phyloP scores from a whole-genome alignment of 805 yeast genomes.

The Priceomyces haplophilus region DNA sequence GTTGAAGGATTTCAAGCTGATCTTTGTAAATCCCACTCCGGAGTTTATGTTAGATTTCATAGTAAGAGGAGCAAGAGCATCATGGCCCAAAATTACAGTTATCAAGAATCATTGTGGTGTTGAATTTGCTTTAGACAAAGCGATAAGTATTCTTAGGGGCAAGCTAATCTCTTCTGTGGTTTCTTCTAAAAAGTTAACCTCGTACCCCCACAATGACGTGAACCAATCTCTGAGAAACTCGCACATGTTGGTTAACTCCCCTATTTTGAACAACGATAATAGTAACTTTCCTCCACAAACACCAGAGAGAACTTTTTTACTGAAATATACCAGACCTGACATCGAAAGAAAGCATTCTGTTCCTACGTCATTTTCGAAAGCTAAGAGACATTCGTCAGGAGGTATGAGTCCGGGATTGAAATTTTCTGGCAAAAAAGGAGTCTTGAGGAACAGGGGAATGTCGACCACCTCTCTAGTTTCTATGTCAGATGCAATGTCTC shows the following conservation, averaged over 20 bases:
- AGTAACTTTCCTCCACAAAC: constrained; percentile 9
- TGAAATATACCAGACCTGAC: constrained; percentile 14
- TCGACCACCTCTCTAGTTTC: constrained; percentile 21
- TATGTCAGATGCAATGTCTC: constrained; percentile 2
- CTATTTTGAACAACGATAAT: constrained; percentile 14
- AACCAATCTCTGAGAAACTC: neutral
- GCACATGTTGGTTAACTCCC: constrained; percentile 20
- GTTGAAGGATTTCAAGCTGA: constrained; percentile 53
- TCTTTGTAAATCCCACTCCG: constrained; percentile 79
- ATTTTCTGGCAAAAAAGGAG: constrained; percentile 5
- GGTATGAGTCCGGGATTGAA: constrained; percentile 7
- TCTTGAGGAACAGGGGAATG: constrained; percentile 13
- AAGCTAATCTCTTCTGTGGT: constrained; percentile 43
- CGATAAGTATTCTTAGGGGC: constrained; percentile 66
- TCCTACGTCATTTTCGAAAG: constrained; percentile 6
- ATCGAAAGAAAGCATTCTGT: constrained; percentile 27
- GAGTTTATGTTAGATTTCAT: constrained; percentile 68
- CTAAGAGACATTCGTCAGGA: constrained; percentile 16
- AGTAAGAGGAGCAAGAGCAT: constrained; percentile 81
- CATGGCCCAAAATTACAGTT: constrained; percentile 89
- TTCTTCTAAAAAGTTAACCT: neutral
- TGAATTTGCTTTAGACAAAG: constrained; percentile 81
- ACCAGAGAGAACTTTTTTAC: constrained; percentile 7
- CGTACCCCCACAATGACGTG: neutral
- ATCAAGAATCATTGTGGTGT: constrained; percentile 87